phyloP scores from a whole-genome alignment of 2,329 filamentous ascomycete genomes.

The Stagonosporopsis cucurbitacearum region DNA sequence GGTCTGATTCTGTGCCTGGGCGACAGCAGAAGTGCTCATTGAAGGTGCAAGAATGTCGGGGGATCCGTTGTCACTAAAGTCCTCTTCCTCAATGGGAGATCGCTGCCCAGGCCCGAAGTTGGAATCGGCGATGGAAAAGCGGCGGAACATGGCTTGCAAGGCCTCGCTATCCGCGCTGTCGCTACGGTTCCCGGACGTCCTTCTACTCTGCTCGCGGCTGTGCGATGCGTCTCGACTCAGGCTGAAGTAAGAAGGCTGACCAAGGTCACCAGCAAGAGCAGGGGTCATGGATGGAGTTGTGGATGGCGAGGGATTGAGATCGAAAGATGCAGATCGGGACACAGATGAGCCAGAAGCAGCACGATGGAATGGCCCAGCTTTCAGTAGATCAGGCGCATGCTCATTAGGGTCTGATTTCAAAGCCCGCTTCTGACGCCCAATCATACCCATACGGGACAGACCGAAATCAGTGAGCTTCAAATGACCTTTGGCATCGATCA shows the following conservation, averaged over 20 bases:
- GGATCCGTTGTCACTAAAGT: conserved; percentile 73
- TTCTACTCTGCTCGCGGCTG: conserved; percentile 67
- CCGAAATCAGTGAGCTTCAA: conserved; percentile 98
- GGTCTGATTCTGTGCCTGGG: conserved; percentile 60
- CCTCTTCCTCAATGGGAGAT: conserved; percentile 76
- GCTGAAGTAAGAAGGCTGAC: conserved; percentile 92
- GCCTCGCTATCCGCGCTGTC: conserved; percentile 92
- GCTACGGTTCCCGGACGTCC: conserved; percentile 82
- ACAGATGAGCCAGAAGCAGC: conserved; percentile 82
- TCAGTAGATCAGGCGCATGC: conserved; percentile 88
- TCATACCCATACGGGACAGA: conserved; percentile 93
- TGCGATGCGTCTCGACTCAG: conserved; percentile 66
- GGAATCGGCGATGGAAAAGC: conserved; percentile 63
- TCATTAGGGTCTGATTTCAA: conserved; percentile 72
- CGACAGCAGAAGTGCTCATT: conserved; percentile 59
- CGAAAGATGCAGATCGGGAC: conserved; percentile 83
- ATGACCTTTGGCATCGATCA: conserved; percentile 97
- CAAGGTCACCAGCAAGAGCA: conserved; percentile 69
- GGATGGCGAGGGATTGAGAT: conserved; percentile 81
- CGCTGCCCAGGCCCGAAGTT: conserved; percentile 53
- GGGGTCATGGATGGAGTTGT: conserved; percentile 89
- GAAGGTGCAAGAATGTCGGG: conserved; percentile 76
- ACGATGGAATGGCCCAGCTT: conserved; percentile 87
- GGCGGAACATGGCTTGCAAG: conserved; percentile 80
- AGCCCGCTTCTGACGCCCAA: conserved; percentile 94